Percentiles rank a stretch among this genome's conserved stretches.
Evolutionary conservation across 345 rosid species (phyloP).

Genomic region (Kernera saxatilis): DNA sequence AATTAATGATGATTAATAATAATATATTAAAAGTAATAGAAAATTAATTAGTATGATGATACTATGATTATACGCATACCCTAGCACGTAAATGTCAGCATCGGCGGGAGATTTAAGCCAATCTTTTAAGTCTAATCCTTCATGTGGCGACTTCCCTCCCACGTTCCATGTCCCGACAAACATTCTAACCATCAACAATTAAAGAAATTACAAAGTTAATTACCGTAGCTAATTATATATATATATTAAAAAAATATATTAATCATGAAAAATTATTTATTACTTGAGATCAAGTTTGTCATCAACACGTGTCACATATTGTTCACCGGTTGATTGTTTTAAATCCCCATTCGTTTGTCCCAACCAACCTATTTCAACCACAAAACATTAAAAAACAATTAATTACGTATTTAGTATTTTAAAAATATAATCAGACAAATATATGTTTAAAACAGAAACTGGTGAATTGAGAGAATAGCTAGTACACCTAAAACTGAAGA

Average conservation of each 20-base stretch:
- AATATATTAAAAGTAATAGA: neutral
- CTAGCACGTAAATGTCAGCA: slow-evolving; percentile 76
- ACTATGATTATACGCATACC: slow-evolving; percentile 41
- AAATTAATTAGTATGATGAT: neutral
- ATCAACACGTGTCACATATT: slow-evolving; percentile 26
- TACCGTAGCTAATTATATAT: neutral
- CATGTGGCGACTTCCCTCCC: slow-evolving; percentile 76
- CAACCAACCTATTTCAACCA: slow-evolving; percentile 42
- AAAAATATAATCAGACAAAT: neutral
- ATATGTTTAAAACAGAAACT: slow-evolving; percentile 20
- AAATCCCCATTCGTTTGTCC: slow-evolving; percentile 32
- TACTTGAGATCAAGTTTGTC: slow-evolving; percentile 58
- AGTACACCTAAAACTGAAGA: slow-evolving; percentile 33
- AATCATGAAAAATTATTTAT: neutral
- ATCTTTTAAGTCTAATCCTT: slow-evolving; percentile 54
- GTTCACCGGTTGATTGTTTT: slow-evolving; percentile 20
- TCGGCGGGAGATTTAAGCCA: slow-evolving; percentile 56
- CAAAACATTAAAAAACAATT: slow-evolving; percentile 6
- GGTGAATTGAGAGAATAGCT: slow-evolving; percentile 21
- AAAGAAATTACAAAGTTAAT: neutral
- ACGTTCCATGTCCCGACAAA: slow-evolving; percentile 96
- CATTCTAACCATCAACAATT: slow-evolving; percentile 42
- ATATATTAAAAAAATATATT: neutral
- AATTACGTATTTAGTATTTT: neutral
- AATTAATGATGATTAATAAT: neutral